phyloP scores from a whole-genome alignment of 1,139 yeast genomes.

The Suhomyces anneliseae region DNA sequence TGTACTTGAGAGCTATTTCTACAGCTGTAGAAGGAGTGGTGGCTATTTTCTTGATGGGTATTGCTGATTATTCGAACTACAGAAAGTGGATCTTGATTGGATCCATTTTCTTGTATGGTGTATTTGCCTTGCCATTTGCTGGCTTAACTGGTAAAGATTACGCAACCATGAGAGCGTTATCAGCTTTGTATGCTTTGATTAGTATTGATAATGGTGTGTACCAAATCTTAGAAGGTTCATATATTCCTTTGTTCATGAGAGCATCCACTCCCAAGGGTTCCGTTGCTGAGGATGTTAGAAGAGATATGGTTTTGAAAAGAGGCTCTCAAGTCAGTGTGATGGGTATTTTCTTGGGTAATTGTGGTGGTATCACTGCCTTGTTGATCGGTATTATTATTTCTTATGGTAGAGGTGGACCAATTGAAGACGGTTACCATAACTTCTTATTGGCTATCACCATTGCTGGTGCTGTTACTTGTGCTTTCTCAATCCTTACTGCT shows the following conservation, averaged over 20 bases:
- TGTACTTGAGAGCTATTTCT: constrained; percentile 39
- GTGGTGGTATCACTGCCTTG: constrained; percentile 43
- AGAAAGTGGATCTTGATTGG: constrained; percentile 33
- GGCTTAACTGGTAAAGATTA: constrained; percentile 27
- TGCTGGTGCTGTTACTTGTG: constrained; percentile 40
- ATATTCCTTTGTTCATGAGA: constrained; percentile 46
- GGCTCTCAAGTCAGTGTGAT: constrained; percentile 42
- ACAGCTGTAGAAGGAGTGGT: constrained; percentile 43
- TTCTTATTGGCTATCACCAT: constrained; percentile 42
- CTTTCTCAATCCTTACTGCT: constrained; percentile 27
- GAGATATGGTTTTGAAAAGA: constrained; percentile 27
- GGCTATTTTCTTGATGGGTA: constrained; percentile 40
- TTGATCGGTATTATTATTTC: constrained; percentile 43
- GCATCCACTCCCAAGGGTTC: constrained; percentile 20
- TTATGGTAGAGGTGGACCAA: constrained; percentile 28
- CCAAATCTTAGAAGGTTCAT: constrained; percentile 45
- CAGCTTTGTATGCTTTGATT: constrained; percentile 35
- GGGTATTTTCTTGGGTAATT: constrained; percentile 39
- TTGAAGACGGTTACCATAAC: constrained; percentile 33
- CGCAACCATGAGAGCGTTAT: constrained; percentile 23
- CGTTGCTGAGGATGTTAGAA: constrained; percentile 27
- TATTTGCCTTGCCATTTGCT: constrained; percentile 40
- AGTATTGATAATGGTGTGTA: constrained; percentile 33
- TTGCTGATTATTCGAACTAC: constrained; percentile 46
- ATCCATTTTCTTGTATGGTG: constrained; percentile 35